These are phyloP conservation scores for Irpex sp. DNA, from an alignment of 1,284 basidiomycete genomes.

Conservation along the genomic window DNA sequence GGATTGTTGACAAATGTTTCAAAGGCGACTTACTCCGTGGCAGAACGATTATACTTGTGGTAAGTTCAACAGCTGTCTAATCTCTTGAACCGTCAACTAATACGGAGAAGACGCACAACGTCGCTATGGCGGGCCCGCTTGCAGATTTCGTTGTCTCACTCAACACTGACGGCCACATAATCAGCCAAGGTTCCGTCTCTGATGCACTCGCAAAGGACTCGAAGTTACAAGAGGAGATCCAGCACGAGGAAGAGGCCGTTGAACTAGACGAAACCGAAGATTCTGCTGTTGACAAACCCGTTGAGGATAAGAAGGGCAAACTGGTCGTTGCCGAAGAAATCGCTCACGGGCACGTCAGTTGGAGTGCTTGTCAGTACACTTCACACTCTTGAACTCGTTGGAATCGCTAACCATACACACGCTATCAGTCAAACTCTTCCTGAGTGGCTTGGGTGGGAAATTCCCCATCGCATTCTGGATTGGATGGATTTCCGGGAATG, in stretches of 20 bases:
- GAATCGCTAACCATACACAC: background rate
- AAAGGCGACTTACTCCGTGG: constrained; percentile 62
- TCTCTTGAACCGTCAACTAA: background rate
- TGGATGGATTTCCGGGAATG: constrained; percentile 20
- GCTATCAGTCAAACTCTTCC: constrained; percentile 25
- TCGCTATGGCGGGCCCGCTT: constrained; percentile 59
- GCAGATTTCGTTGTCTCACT: constrained; percentile 62
- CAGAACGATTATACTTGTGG: constrained; percentile 71
- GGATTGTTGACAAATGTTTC: constrained; percentile 77
- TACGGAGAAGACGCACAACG: constrained; percentile 24
- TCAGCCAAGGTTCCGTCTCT: constrained; percentile 41
- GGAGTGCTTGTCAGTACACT: constrained; percentile 32
- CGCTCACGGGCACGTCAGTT: constrained; percentile 50
- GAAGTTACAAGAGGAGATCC: constrained; percentile 30
- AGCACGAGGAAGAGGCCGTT: constrained; percentile 36
- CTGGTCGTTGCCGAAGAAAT: constrained; percentile 59
- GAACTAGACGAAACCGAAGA: constrained; percentile 37
- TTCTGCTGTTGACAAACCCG: constrained; percentile 21
- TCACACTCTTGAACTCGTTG: background rate
- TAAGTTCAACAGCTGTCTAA: constrained; percentile 29
- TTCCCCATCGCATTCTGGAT: constrained; percentile 30
- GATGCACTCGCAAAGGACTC: constrained; percentile 40
- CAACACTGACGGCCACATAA: constrained; percentile 44
- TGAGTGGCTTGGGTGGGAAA: constrained; percentile 28
- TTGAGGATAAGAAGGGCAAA: constrained; percentile 34